These are phyloP conservation scores for Rhododendron kiyosumense DNA, from an alignment of 148 eudicot species.

Conservation along the genomic window DNA sequence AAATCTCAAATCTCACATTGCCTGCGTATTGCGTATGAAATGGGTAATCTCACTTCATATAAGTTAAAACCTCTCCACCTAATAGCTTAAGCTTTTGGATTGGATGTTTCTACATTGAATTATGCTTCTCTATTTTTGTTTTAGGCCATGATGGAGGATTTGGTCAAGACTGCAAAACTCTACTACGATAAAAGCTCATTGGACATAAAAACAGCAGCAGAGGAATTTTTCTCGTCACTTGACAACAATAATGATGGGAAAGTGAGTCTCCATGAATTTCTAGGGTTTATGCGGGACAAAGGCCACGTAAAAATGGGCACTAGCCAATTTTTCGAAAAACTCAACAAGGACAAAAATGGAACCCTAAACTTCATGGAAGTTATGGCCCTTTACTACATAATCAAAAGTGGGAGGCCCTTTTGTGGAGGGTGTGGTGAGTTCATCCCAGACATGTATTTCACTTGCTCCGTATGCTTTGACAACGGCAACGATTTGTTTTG, in stretches of 20 bases:
- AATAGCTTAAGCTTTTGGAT: too few species aligned
- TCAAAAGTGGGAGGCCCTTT: constrained; percentile 21
- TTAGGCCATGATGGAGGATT: neutral
- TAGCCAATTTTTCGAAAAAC: neutral
- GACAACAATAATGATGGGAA: neutral
- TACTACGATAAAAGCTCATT: neutral
- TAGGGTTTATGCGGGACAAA: constrained; percentile 10
- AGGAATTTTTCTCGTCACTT: neutral
- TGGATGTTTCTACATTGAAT: too few species aligned
- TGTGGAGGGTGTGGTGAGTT: constrained; percentile 9
- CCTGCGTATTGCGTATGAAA: too few species aligned
- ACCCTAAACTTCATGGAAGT: constrained; percentile 13
- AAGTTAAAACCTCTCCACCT: too few species aligned
- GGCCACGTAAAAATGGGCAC: neutral
- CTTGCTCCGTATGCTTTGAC: constrained; percentile 5
- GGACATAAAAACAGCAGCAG: neutral
- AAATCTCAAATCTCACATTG: too few species aligned
- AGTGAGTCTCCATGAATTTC: constrained; percentile 8
- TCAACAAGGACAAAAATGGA: constrained; percentile 12
- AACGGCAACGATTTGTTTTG: neutral
- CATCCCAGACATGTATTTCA: constrained; percentile 3
- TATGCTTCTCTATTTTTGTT: neutral
- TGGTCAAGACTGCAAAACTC: neutral
- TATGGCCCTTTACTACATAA: constrained; percentile 16
- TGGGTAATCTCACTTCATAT: too few species aligned